A percentile compares a stretch with the other conserved stretches of the same genome.
phyloP scores from a whole-genome alignment of 345 rosid species.

The Rhizophora apiculata region DNA sequence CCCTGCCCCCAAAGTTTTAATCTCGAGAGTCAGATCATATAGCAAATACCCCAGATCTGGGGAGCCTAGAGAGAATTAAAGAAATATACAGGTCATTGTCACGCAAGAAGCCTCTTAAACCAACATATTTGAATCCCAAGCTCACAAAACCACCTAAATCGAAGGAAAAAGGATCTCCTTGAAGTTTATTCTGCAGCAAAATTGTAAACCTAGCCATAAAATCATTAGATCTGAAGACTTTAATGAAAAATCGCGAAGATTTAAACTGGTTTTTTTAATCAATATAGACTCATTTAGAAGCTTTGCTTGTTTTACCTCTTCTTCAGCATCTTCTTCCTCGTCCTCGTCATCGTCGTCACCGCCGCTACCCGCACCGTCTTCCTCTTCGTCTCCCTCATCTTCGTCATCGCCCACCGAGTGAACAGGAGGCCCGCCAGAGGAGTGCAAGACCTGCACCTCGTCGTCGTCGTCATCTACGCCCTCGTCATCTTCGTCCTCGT shows the following conservation, averaged over 20 bases:
- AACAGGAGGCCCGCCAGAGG: slow-evolving; percentile 53
- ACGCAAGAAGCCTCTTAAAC: not conserved
- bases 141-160: not conserved
- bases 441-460: slow-evolving; percentile 47
- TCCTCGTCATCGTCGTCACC: slow-evolving; percentile 39
- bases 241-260: not conserved
- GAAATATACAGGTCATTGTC: too few species aligned
- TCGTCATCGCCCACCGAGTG: slow-evolving; percentile 51
- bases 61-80: too few species aligned
- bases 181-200: not conserved
- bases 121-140: slow-evolving; percentile 20
- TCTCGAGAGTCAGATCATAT: too few species aligned
- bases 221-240: slow-evolving; percentile 31
- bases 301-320: slow-evolving; percentile 12
- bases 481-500: slow-evolving; percentile 41
- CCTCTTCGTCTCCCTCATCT: slow-evolving; percentile 48
- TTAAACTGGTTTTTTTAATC: not conserved
- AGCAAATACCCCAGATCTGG: not conserved
- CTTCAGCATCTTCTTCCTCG: slow-evolving; percentile 30
- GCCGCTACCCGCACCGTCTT: slow-evolving; percentile 35
- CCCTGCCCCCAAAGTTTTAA: too few species aligned
- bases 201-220: not conserved
- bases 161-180: not conserved
- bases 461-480: slow-evolving; percentile 42
- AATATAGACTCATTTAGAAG: not conserved